These are phyloP conservation scores for Pelargonium myrrhifolium DNA, from an alignment of 441 rosid species.

Conservation along the genomic window DNA sequence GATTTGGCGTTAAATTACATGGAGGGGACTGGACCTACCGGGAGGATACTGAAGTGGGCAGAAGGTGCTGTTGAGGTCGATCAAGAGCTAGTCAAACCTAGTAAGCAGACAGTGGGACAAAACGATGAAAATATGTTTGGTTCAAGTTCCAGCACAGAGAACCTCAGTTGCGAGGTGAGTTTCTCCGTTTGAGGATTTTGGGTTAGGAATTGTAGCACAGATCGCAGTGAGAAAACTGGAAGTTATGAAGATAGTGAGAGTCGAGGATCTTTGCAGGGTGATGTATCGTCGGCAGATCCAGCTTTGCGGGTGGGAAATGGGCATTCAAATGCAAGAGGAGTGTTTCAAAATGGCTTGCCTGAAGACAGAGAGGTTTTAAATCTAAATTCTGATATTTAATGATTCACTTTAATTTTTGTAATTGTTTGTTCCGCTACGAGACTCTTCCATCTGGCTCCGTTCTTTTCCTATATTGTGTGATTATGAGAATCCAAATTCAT, in stretches of 20 bases:
- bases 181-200: slow-evolving; percentile 32
- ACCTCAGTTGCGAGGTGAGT: slow-evolving; percentile 26
- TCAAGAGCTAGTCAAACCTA: slow-evolving; percentile 30
- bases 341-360: slow-evolving; percentile 23
- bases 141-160: slow-evolving; percentile 29
- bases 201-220: slow-evolving; percentile 33
- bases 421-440: slow-evolving; percentile 2
- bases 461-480: slow-evolving; percentile 14
- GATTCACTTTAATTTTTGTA: neutral
- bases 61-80: slow-evolving; percentile 33
- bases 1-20: slow-evolving; percentile 14
- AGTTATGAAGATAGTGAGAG: slow-evolving; percentile 36
- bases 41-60: slow-evolving; percentile 22
- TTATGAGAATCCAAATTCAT: slow-evolving; percentile 8
- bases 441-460: neutral
- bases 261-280: slow-evolving; percentile 33
- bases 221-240: slow-evolving; percentile 34
- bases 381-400: slow-evolving; percentile 16
- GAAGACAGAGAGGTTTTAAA: slow-evolving; percentile 41
- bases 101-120: slow-evolving; percentile 21
- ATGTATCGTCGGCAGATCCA: slow-evolving; percentile 39
- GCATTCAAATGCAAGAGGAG: slow-evolving; percentile 16
- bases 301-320: slow-evolving; percentile 25
- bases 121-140: slow-evolving; percentile 14
- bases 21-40: slow-evolving; percentile 24